A percentile compares a stretch with the other conserved stretches of the same genome.
Evolutionary conservation across 768 basidiomycete genomes (phyloP).

Genomic region (Fomitopsis serialis): DNA sequence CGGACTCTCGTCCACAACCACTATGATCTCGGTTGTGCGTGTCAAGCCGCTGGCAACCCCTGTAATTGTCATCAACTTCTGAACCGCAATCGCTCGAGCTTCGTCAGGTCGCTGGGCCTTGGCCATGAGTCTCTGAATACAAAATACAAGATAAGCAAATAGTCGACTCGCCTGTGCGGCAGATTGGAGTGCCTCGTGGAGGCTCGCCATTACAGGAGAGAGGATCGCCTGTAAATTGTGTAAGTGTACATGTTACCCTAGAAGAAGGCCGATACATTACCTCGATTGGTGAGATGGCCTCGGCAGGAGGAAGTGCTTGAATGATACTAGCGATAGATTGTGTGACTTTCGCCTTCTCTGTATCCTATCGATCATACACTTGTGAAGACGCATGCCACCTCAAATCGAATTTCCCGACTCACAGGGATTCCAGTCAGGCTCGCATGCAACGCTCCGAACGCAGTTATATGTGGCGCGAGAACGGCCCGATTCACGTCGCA

Average conservation of each 20-base stretch:
- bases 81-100: constrained; percentile 56
- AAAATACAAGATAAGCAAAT: neutral
- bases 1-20: constrained; percentile 53
- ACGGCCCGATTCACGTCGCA: constrained; percentile 89
- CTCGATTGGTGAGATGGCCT: constrained; percentile 75
- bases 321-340: constrained; percentile 93
- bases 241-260: neutral
- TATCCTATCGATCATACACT: constrained; percentile 43
- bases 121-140: neutral
- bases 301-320: constrained; percentile 76
- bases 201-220: constrained; percentile 63
- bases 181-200: constrained; percentile 56
- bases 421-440: constrained; percentile 72
- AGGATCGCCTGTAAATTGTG: constrained; percentile 56
- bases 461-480: constrained; percentile 75
- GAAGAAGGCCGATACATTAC: constrained; percentile 29
- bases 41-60: constrained; percentile 89
- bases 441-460: constrained; percentile 81
- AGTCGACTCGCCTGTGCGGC: constrained; percentile 42
- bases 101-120: constrained; percentile 61
- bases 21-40: constrained; percentile 61
- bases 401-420: constrained; percentile 20
- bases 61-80: constrained; percentile 74
- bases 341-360: constrained; percentile 85
- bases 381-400: neutral